A percentile compares a stretch with the other conserved stretches of the same genome.
Evolutionary conservation across 805 yeast species (phyloP).

Genomic region (Blastobotrys mokoenaii): DNA sequence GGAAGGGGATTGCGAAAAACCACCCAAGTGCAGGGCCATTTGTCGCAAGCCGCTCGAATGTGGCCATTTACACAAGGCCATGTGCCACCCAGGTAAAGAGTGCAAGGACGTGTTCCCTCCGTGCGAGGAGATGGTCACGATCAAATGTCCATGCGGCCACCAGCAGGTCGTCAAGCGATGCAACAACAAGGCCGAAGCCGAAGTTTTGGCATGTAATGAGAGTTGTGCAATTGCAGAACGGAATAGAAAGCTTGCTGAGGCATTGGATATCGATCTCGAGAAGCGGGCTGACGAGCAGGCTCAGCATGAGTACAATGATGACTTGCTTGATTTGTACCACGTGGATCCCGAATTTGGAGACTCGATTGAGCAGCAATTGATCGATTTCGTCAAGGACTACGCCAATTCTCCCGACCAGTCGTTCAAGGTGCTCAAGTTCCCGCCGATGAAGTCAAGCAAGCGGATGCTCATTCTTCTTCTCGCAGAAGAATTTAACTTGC

Average conservation of each 20-base stretch:
- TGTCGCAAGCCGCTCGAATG: conserved; percentile 54
- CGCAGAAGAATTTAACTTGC: conserved; percentile 49
- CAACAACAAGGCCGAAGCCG: conserved; percentile 29
- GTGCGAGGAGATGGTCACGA: conserved; percentile 37
- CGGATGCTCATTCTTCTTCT: conserved; percentile 64
- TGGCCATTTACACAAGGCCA: conserved; percentile 55
- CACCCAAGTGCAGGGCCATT: conserved; percentile 42
- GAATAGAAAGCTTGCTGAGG: conserved; percentile 52
- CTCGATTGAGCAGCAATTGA: conserved; percentile 47
- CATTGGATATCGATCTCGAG: conserved; percentile 40
- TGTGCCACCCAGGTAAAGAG: conserved; percentile 52
- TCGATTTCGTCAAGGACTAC: conserved; percentile 37
- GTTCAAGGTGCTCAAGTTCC: conserved; percentile 47
- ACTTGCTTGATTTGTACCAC: conserved; percentile 38
- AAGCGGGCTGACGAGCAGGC: conserved; percentile 16
- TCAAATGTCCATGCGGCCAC: conserved; percentile 62
- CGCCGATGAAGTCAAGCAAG: conserved; percentile 64
- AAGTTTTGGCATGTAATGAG: conserved; percentile 54
- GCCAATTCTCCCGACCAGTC: conserved; percentile 14
- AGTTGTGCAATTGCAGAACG: conserved; percentile 56
- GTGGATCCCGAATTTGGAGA: conserved; percentile 63
- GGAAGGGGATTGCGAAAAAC: conserved; percentile 46
- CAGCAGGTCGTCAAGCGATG: conserved; percentile 16
- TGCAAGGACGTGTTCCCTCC: conserved; percentile 42
- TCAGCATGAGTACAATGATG: conserved; percentile 37